Evolutionary conservation across 1,284 basidiomycete genomes (phyloP).

Genomic region (Agroathelia rolfsii): DNA sequence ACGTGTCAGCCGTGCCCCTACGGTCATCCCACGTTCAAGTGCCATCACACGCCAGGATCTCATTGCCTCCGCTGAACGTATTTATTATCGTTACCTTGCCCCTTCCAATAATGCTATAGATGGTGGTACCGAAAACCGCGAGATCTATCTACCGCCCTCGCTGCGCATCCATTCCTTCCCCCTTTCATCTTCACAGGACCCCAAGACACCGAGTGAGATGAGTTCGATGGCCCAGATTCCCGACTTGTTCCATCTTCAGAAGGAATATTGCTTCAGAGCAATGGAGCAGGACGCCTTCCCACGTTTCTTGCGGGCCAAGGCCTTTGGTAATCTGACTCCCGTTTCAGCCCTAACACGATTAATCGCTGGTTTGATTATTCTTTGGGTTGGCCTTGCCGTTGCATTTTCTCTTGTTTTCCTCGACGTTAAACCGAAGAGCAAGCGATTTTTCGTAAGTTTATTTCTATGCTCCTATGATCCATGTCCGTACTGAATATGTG

Average conservation of each 20-base stretch:
- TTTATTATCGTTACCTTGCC: slow-evolving; percentile 88
- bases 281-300: slow-evolving; percentile 99
- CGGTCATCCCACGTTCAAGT: slow-evolving; percentile 80
- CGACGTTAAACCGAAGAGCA: slow-evolving; percentile 81
- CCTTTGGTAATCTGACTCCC: slow-evolving; percentile 94
- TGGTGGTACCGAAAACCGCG: slow-evolving; percentile 66
- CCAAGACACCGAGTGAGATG: slow-evolving; percentile 59
- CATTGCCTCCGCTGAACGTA: slow-evolving; percentile 88
- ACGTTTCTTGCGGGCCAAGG: slow-evolving; percentile 90
- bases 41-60: slow-evolving; percentile 88
- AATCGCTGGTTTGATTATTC: slow-evolving; percentile 72
- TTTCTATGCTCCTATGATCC: slow-evolving; percentile 3
- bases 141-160: slow-evolving; percentile 89
- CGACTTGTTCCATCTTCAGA: slow-evolving; percentile 95
- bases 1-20: slow-evolving; percentile 74
- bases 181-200: slow-evolving; percentile 59
- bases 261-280: slow-evolving; percentile 93
- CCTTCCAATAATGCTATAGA: slow-evolving; percentile 57
- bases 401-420: slow-evolving; percentile 92
- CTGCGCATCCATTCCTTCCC: slow-evolving; percentile 77
- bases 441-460: slow-evolving; percentile 84
- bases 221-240: slow-evolving; percentile 83
- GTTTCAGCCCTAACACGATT: slow-evolving; percentile 80
- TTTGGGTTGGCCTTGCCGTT: slow-evolving; percentile 88
- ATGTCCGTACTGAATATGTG: slow-evolving; percentile 4